Base-by-base conservation (phyloP, 257 asterid genomes). In the Primulina eburnea region DNA sequence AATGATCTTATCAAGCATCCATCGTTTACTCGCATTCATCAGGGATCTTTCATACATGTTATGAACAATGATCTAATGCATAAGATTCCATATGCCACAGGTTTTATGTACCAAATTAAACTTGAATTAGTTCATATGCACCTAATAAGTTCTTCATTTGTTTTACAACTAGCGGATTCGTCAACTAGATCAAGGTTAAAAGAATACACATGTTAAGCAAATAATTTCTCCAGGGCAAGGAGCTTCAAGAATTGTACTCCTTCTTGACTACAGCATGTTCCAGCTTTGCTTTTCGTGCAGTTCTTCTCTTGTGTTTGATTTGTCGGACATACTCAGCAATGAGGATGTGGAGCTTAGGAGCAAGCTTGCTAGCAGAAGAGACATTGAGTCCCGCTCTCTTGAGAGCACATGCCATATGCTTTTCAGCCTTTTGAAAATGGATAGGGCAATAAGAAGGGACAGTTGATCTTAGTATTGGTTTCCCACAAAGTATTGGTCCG, bases 371-470 rank as follows among this genome's bases (percentile, higher is more conserved):
- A 12, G 99, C 79, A 6, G 93, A 85, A 24, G 95, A 62, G 72
- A 78, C 77, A 64, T 79, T 85, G 60, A 87, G 91, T 10, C 97
- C 96, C 1, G 90, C 90, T 81, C 85, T 90, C 85, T 89, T 90
- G 60, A 93, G 86, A 52, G 97, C 95, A 68, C 92, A 93, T 57
- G 82, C 85, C 81, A 89, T 84, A 64, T 87, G 83, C 71, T 79
- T 89, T 69, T 93, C 99, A 30, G 97, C 96, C 84, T 86, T 89
- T 56, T 81, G 87, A 71, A 85, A 81, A 82, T 93, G 97, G 71
- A 69, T 76, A 61, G 90, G 38, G 80, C 99, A 93, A 70, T 86
- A 89, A 33, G 96, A 75, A 73, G 99, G 99, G 77, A 87, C 83
- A 0, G 87, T 79, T 60, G 97, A 87, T 73, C 84, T 86, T 75